Percentiles rank a stretch among this genome's conserved stretches.
phyloP scores from a whole-genome alignment of 2,329 filamentous ascomycete genomes.

The Alternaria rosae region DNA sequence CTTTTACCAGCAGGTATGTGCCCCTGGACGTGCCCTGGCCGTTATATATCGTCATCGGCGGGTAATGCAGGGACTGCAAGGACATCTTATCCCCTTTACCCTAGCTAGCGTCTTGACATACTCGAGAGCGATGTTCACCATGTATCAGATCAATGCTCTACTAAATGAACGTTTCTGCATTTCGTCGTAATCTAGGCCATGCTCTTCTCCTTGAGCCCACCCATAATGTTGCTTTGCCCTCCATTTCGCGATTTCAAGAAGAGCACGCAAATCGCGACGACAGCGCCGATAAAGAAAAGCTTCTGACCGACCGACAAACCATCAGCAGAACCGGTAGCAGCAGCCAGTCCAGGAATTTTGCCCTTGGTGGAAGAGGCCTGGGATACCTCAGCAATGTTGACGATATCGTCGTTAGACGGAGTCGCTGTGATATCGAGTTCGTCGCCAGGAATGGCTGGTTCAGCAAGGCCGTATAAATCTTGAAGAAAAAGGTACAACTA shows the following conservation, averaged over 20 bases:
- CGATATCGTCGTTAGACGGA: conserved; percentile 29
- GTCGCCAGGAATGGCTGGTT: conserved; percentile 50
- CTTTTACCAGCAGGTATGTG: not conserved
- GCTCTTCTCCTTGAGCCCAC: conserved; percentile 48
- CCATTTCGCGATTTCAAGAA: conserved; percentile 50
- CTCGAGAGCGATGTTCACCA: not conserved
- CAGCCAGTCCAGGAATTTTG: conserved; percentile 26
- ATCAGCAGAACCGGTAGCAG: conserved; percentile 28
- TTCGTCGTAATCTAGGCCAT: conserved; percentile 44
- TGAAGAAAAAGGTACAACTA: conserved; percentile 47
- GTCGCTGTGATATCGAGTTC: conserved; percentile 52
- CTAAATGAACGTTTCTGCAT: conserved; percentile 12
- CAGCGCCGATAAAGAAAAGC: conserved; percentile 53
- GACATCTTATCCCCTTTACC: not conserved
- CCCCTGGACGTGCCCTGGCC: not conserved
- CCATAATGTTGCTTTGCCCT: conserved; percentile 18
- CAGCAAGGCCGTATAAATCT: conserved; percentile 56
- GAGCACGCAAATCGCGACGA: conserved; percentile 53
- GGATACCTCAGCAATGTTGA: conserved; percentile 35
- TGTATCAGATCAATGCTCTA: not conserved
- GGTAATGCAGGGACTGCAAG: conserved; percentile 2
- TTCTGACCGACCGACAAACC: conserved; percentile 56
- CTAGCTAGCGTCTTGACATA: not conserved
- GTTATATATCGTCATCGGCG: not conserved
- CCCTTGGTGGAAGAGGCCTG: conserved; percentile 20